Conservation (phyloP, 257 asterid genomes). For the Rhazya stricta region DNA sequence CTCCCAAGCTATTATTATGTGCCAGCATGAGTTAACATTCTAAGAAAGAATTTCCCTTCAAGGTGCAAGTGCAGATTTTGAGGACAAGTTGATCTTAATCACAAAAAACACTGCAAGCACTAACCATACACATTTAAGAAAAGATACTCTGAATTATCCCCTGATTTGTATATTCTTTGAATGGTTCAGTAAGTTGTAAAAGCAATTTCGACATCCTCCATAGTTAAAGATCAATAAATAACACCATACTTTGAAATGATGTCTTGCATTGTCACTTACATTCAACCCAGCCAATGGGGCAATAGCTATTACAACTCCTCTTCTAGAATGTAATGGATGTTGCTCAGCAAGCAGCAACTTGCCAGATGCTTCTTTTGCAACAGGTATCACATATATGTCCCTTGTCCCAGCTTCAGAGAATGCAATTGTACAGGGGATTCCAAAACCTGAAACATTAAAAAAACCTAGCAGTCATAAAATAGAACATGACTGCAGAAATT, state of each 20-base stretch:
- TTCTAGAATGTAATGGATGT: constrained; percentile 18
- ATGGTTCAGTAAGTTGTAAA: background rate
- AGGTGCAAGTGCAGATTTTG: background rate
- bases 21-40: background rate
- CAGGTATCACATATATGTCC: constrained; percentile 19
- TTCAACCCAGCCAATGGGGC: constrained; percentile 27
- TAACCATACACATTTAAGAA: background rate
- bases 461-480: background rate
- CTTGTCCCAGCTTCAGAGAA: constrained; percentile 20
- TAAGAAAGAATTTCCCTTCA: background rate
- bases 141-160: background rate
- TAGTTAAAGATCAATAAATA: background rate
- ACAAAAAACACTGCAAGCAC: background rate
- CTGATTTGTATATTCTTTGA: background rate
- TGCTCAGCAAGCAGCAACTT: constrained; percentile 22
- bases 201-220: background rate
- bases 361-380: constrained; percentile 18
- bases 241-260: constrained; percentile 1
- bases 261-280: constrained; percentile 4
- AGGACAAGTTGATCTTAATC: background rate
- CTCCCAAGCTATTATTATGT: background rate
- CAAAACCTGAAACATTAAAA: constrained; percentile 10
- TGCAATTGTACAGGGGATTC: constrained; percentile 22
- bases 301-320: constrained; percentile 23
- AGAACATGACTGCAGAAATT: background rate